phyloP scores from a whole-genome alignment of 2,329 filamentous ascomycete genomes.

The Tolypocladium pustulatum region DNA sequence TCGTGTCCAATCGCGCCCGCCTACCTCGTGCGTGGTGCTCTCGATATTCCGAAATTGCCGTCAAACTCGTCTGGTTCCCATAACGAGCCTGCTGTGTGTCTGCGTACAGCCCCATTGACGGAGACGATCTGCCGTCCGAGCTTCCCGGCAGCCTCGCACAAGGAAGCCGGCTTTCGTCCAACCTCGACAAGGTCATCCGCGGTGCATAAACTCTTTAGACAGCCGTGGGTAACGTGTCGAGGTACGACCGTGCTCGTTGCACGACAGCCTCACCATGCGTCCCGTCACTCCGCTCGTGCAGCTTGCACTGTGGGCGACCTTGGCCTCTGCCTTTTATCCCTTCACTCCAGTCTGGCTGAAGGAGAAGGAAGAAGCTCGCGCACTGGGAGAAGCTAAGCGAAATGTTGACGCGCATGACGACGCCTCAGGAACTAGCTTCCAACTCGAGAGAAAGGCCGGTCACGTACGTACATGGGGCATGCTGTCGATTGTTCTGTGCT shows the following conservation, averaged over 20 bases:
- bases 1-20: neutral
- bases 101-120: neutral
- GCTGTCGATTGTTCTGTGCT: neutral
- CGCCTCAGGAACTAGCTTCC: slow-evolving; percentile 24
- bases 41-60: neutral
- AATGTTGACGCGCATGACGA: slow-evolving; percentile 6
- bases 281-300: slow-evolving; percentile 27
- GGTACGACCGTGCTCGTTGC: slow-evolving; percentile 1
- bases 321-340: slow-evolving; percentile 36
- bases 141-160: slow-evolving; percentile 1
- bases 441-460: slow-evolving; percentile 26
- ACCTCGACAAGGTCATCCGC: neutral
- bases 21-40: neutral
- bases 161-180: neutral
- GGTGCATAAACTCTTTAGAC: neutral
- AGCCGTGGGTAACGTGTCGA: neutral
- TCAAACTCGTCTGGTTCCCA: neutral
- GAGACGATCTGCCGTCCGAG: neutral
- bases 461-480: slow-evolving; percentile 3
- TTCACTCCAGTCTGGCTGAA: slow-evolving; percentile 28
- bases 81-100: neutral
- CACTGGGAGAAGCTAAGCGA: slow-evolving; percentile 12
- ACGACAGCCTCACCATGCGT: slow-evolving; percentile 26
- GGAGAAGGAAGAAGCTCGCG: slow-evolving; percentile 14
- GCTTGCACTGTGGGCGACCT: slow-evolving; percentile 36